These are phyloP conservation scores for Tetrapisispora phaffii DNA, from an alignment of 805 yeast genomes.

Conservation along the genomic window DNA sequence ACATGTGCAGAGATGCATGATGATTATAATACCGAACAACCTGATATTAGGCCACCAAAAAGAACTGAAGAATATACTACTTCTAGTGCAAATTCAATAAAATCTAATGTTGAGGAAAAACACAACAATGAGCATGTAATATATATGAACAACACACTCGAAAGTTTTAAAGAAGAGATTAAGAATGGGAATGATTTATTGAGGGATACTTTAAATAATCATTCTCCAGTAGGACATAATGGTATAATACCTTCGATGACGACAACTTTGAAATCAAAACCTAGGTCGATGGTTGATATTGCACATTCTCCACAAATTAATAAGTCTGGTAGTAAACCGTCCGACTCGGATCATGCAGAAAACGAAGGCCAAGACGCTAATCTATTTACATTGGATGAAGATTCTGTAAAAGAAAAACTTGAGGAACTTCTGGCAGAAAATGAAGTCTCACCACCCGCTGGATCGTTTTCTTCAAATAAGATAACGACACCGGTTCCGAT, in stretches of 20 bases:
- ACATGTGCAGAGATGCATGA: constrained; percentile 38
- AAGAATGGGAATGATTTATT: not conserved
- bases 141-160: constrained; percentile 9
- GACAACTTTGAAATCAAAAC: constrained; percentile 6
- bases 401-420: constrained; percentile 1
- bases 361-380: not conserved
- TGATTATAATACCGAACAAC: constrained; percentile 11
- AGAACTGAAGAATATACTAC: too few species aligned
- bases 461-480: not conserved
- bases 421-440: constrained; percentile 2
- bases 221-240: too few species aligned
- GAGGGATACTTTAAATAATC: not conserved
- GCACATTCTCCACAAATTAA: constrained; percentile 11
- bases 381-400: constrained; percentile 6
- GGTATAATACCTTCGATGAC: not conserved
- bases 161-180: constrained; percentile 9
- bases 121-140: not conserved
- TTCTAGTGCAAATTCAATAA: not conserved
- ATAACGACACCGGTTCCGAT: not conserved
- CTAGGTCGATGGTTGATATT: constrained; percentile 23
- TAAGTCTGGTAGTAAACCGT: not conserved
- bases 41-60: constrained; percentile 14
- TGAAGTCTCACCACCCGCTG: not conserved
- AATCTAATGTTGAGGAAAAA: not conserved
- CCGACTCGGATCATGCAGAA: not conserved